Evolutionary conservation across 371 early-diverging fungal genomes (phyloP), one percentile per base, ranked within the genome.

Genomic region (Funneliformis caledonium): DNA sequence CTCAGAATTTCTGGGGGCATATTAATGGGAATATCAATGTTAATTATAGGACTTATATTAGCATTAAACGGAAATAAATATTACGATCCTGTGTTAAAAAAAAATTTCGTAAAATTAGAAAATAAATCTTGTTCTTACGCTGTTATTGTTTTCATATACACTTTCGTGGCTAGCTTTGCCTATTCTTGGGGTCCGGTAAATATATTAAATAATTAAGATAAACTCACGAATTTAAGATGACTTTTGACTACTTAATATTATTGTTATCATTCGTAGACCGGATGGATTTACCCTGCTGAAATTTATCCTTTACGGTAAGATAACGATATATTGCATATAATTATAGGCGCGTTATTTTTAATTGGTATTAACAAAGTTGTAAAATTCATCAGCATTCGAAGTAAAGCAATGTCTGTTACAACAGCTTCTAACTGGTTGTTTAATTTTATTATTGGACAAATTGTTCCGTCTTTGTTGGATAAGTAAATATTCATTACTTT

Each of bases 281-380:
- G 94, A 33, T 98, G 97, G 98, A 92, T 95, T 74, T 96, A 96
- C 86, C 96, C 96, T 43, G 89, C 96, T 31, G 98, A 98, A 83
- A 93, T 95, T 64, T 95, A 91, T 86, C 93, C 95, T 7, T 90
- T 91, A 82, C 91, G 70, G 70, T 69, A 69, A 37, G 6, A 19
- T 52, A 52, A 16, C 37, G 37, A 37, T 37, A 56, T n/a, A 19
- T 9, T 8, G 11, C 4, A 31, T 45, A 12, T 69, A 19, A 6
- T 43, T 47, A 45, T 37, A 10, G 1, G 43, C n/a, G 12, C 47
- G 6, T 69, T 19, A 12, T n/a, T 67, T 33, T 67, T 19, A 6
- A 7, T 37, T 16, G n/a, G 19, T n/a, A 5, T 7, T 6, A 45
- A 42, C 1, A 16, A 26, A 42, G 16, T 43, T 47, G 1, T 9